Percentiles rank a stretch among this genome's conserved stretches.
These are phyloP conservation scores for Eremothecium gossypii DNA, from an alignment of 1,139 yeast species.

Conservation along the genomic window DNA sequence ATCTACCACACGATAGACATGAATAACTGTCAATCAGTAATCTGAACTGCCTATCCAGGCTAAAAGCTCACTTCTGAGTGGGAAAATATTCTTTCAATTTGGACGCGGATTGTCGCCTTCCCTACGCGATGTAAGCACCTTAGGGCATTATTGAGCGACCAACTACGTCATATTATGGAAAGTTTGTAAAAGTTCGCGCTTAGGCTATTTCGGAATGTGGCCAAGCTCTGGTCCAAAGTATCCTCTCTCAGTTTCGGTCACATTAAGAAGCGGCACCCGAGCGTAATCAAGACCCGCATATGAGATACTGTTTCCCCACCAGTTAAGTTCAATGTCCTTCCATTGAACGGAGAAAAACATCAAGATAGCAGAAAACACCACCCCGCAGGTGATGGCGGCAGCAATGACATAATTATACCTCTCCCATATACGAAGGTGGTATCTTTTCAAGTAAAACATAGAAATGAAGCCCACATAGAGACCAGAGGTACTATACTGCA, in stretches of 20 bases:
- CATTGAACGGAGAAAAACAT: conserved; percentile 48
- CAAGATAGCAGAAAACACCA: conserved; percentile 47
- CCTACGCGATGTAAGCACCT: no score
- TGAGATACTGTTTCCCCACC: conserved; percentile 55
- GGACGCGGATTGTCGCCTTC: no score
- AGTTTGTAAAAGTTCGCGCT: no score
- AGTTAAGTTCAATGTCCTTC: conserved; percentile 33
- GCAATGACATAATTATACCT: conserved; percentile 55
- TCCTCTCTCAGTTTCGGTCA: conserved; percentile 33
- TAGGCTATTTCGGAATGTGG: no score
- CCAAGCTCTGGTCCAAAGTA: conserved; percentile 41
- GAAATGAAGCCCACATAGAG: conserved; percentile 40
- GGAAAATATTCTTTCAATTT: no score
- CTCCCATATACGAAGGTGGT: conserved; percentile 51
- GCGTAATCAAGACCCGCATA: conserved; percentile 37
- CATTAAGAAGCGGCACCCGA: conserved; percentile 19
- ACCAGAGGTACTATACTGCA: conserved; percentile 47
- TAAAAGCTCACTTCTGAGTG: no score
- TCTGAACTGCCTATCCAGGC: no score
- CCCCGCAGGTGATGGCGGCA: conserved; percentile 50
- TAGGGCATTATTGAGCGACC: no score
- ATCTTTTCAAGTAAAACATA: conserved; percentile 43
- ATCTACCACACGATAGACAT: no score
- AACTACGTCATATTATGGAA: no score
- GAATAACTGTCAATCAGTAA: no score